Evolutionary conservation across 352 stramenopile genomes (phyloP), one percentile per base, ranked within the genome.

Genomic region (Thalassiosira exigua): DNA sequence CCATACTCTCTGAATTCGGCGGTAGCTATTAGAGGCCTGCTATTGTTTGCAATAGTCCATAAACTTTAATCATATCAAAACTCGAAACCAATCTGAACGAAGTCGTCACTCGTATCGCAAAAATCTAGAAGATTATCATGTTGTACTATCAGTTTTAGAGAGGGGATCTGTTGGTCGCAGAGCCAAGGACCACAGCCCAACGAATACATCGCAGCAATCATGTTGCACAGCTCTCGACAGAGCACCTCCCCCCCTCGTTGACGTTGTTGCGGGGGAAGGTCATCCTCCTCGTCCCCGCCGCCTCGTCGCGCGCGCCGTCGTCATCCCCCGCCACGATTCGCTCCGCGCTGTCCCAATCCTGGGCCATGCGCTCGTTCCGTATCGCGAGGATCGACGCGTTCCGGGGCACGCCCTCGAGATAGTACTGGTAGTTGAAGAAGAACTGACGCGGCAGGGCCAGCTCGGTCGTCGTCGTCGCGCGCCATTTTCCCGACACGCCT

Each of bases 361-460:
- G 9, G 19, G 67, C 26, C 17, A 85, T 30, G 65, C 82, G 77
- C 32, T 85, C 77, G 68, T 82, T 85, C 17, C 77, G 27, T 44
- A 85, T 82, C 0, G 66, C 61, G 21, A 82, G 58, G 11, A 85
- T 58, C 21, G 50, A 65, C 17, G 53, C 69, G 48, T 58, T 42
- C 21, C 50, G 11, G 7, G 75, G 75, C n/a, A 84, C 46, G 1
- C 68, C 75, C 69, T 84, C 75, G 22, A 76, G 69, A 51, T 84
- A 62, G 61, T 79, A 84, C 39, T 84, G 75, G 58, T 84, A 84
- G 29, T 84, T 84, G 29, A 79, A 84, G 58, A 72, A 84, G 32
- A 76, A 54, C 50, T 84, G 75, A 61, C 69, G 70, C 36, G 36
- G 14, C 7, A 44, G 14, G 36, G 7, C 7, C 36, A 7, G 36